Evolutionary conservation across 805 yeast genomes (phyloP).

Genomic region (Ogataea angusta): DNA sequence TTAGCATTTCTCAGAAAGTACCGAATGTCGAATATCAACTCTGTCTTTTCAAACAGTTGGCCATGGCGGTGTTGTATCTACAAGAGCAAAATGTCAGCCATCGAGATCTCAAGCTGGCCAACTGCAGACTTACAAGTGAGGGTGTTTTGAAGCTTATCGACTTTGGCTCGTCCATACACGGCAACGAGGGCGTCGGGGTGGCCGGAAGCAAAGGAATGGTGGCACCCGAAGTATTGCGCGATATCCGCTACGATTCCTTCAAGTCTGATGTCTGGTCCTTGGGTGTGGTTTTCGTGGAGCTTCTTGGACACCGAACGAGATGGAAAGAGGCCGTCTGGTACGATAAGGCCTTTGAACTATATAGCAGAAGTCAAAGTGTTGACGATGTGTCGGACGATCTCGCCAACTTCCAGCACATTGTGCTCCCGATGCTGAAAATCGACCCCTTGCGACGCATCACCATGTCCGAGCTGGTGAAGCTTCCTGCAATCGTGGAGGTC

Average conservation of each 20-base stretch:
- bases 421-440: not conserved
- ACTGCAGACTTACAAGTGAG: slow-evolving; percentile 35
- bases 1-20: slow-evolving; percentile 5
- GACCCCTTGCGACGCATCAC: not conserved
- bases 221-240: slow-evolving; percentile 46
- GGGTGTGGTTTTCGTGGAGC: slow-evolving; percentile 40
- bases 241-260: slow-evolving; percentile 39
- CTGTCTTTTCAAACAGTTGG: slow-evolving; percentile 41
- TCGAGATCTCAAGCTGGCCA: slow-evolving; percentile 49
- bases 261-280: slow-evolving; percentile 49
- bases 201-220: slow-evolving; percentile 45
- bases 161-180: slow-evolving; percentile 43
- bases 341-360: slow-evolving; percentile 13
- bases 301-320: slow-evolving; percentile 35
- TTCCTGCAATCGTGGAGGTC: not conserved
- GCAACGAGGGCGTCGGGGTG: slow-evolving; percentile 35
- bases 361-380: slow-evolving; percentile 1
- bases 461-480: not conserved
- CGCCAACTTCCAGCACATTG: not conserved
- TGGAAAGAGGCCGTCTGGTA: slow-evolving; percentile 42
- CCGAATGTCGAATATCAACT: slow-evolving; percentile 18
- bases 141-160: slow-evolving; percentile 45
- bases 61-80: slow-evolving; percentile 36
- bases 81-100: slow-evolving; percentile 40
- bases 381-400: slow-evolving; percentile 1